Conservation (phyloP, 2,329 filamentous ascomycete genomes). For the Aspergillus piperis region DNA sequence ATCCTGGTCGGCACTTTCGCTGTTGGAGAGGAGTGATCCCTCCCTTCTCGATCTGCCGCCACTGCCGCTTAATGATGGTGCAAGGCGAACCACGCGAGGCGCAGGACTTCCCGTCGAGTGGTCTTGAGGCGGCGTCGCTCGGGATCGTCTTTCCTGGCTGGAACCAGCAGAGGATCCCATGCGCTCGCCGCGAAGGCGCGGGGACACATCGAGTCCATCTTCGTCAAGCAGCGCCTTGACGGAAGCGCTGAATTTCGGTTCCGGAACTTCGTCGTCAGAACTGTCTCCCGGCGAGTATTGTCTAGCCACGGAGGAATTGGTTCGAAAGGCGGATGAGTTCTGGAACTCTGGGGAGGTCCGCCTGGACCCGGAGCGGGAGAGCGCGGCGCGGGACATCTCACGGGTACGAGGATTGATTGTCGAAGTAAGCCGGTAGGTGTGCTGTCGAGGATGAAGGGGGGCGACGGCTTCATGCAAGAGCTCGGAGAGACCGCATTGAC, state of each 20-base stretch:
- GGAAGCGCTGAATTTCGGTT: conserved; percentile 87
- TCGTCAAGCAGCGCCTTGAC: conserved; percentile 77
- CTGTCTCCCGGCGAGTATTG: conserved; percentile 68
- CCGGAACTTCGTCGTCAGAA: conserved; percentile 90
- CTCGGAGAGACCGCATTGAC: conserved; percentile 19
- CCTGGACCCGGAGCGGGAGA: conserved; percentile 37
- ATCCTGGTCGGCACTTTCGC: conserved; percentile 33
- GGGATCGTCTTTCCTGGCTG: conserved; percentile 36
- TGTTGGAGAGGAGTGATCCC: conserved; percentile 41
- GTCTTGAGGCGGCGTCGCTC: conserved; percentile 40
- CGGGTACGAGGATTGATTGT: conserved; percentile 36
- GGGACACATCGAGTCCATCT: conserved; percentile 53
- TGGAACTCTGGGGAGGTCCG: conserved; percentile 35
- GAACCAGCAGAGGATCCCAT: conserved; percentile 28
- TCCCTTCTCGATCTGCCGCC: conserved; percentile 37
- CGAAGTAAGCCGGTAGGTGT: conserved; percentile 35
- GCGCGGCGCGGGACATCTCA: conserved; percentile 40
- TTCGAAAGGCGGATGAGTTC: conserved; percentile 18
- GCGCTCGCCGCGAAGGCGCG: conserved; percentile 38
- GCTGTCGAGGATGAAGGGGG: conserved; percentile 39
- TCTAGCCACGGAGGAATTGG: conserved; percentile 27
- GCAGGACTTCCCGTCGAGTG: conserved; percentile 45
- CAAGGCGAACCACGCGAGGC: conserved; percentile 44
- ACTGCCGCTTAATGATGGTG: conserved; percentile 29
- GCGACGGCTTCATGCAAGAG: conserved; percentile 37